These are phyloP conservation scores for Metschnikowia santaceciliae DNA, from an alignment of 805 yeast species.

Conservation along the genomic window DNA sequence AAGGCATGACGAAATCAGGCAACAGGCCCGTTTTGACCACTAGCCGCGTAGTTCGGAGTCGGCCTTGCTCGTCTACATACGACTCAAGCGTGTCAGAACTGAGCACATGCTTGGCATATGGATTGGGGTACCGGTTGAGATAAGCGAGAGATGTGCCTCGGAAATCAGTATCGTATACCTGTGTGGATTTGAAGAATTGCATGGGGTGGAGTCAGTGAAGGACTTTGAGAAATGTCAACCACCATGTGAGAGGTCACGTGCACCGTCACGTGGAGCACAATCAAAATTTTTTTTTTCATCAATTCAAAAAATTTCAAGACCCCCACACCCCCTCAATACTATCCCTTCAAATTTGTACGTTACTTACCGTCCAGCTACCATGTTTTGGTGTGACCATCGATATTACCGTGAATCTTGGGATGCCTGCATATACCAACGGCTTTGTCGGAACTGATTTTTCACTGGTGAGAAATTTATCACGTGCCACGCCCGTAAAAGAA, in stretches of 20 bases:
- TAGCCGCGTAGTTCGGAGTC: constrained; percentile 66
- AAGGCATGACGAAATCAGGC: constrained; percentile 74
- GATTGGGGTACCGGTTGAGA: constrained; percentile 61
- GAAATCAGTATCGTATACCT: constrained; percentile 61
- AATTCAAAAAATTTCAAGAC: too few species aligned
- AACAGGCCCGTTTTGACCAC: constrained; percentile 75
- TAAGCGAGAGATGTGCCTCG: constrained; percentile 72
- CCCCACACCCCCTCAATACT: too few species aligned
- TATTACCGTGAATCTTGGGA: too few species aligned
- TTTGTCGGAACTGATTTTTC: too few species aligned
- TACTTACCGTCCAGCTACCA: too few species aligned
- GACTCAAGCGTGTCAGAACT: constrained; percentile 74
- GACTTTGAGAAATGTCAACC: neutral
- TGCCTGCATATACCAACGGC: too few species aligned
- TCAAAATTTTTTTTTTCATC: too few species aligned
- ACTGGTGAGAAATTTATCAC: too few species aligned
- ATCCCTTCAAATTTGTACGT: too few species aligned
- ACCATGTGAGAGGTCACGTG: neutral
- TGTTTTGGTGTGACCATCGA: too few species aligned
- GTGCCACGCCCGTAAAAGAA: too few species aligned
- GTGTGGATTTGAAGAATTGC: constrained; percentile 52
- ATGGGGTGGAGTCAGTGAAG: constrained; percentile 18
- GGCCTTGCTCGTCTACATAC: constrained; percentile 56
- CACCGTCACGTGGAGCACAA: neutral
- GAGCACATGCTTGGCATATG: constrained; percentile 79